phyloP scores from a whole-genome alignment of 805 yeast species.

The Pichia eremophila region DNA sequence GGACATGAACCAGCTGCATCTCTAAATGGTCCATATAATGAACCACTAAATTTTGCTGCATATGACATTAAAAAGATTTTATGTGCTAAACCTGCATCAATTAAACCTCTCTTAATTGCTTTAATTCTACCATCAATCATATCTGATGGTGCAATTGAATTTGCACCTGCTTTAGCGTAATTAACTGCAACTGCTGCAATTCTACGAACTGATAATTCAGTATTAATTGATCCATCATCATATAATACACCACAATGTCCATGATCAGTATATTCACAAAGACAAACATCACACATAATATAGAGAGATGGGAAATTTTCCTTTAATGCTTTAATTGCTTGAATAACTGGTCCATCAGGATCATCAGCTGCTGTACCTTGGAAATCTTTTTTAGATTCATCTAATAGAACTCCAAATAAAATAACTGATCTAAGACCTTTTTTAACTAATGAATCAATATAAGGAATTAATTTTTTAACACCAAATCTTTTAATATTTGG shows the following conservation, averaged over 20 bases:
- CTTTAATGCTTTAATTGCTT: slow-evolving; percentile 57
- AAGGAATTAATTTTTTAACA: slow-evolving; percentile 64
- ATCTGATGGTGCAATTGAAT: slow-evolving; percentile 93
- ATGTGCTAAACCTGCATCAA: slow-evolving; percentile 76
- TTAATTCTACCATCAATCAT: slow-evolving; percentile 93
- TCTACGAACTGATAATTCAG: slow-evolving; percentile 66
- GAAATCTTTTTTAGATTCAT: slow-evolving; percentile 66
- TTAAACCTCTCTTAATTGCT: slow-evolving; percentile 79
- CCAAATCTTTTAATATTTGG: slow-evolving; percentile 90
- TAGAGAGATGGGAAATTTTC: slow-evolving; percentile 70
- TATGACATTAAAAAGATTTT: slow-evolving; percentile 85
- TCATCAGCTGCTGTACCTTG: slow-evolving; percentile 89
- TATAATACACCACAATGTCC: slow-evolving; percentile 95
- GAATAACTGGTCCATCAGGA: slow-evolving; percentile 91
- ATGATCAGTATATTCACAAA: slow-evolving; percentile 93
- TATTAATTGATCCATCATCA: slow-evolving; percentile 78
- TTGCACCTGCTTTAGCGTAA: slow-evolving; percentile 92
- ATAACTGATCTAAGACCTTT: slow-evolving; percentile 85
- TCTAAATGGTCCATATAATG: slow-evolving; percentile 91
- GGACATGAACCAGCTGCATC: slow-evolving; percentile 96
- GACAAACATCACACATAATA: slow-evolving; percentile 88
- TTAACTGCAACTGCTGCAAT: slow-evolving; percentile 92
- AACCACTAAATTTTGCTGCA: slow-evolving; percentile 88
- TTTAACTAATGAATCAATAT: slow-evolving; percentile 54
- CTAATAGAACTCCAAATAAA: slow-evolving; percentile 83